phyloP scores from a whole-genome alignment of 2,329 filamentous ascomycete species.

The Ophiostoma fasciatum region DNA sequence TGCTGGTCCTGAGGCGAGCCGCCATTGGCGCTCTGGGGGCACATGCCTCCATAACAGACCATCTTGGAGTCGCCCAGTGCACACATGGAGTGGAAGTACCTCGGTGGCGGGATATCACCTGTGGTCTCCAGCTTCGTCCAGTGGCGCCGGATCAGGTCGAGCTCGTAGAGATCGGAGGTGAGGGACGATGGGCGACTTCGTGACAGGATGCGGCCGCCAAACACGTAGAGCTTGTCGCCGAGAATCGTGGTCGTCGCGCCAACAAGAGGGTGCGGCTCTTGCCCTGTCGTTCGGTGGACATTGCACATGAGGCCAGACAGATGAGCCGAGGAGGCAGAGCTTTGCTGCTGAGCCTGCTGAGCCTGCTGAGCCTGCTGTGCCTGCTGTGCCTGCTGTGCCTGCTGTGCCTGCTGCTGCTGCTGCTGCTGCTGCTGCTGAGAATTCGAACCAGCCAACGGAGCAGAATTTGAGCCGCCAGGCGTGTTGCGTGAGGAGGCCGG shows the following conservation, averaged over 20 bases:
- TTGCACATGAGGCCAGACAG: conserved; percentile 55
- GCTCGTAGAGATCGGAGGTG: conserved; percentile 82
- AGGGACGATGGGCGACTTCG: conserved; percentile 64
- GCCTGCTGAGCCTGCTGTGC: no score
- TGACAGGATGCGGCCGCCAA: conserved; percentile 80
- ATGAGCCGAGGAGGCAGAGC: conserved; percentile 37
- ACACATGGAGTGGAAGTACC: conserved; percentile 97
- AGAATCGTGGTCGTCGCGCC: conserved; percentile 91
- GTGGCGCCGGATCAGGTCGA: conserved; percentile 80
- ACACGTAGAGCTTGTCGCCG: conserved; percentile 92
- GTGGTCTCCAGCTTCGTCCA: conserved; percentile 80
- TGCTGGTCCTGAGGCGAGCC: conserved; percentile 46
- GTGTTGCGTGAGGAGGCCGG: conserved; percentile 20
- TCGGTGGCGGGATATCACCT: conserved; percentile 76
- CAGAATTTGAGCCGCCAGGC: conserved; percentile 23
- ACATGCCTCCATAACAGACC: conserved; percentile 98
- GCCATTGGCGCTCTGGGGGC: conserved; percentile 44
- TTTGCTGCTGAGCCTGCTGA: conserved; percentile 25
- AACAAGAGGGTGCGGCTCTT: conserved; percentile 79
- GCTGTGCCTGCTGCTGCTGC: no score
- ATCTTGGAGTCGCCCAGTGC: conserved; percentile 86
- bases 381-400: no score
- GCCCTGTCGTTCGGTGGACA: conserved; percentile 73
- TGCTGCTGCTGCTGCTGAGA: no score
- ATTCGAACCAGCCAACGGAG: conserved; percentile 9